Base-by-base conservation (phyloP, 2,329 filamentous ascomycete genomes). In the Aspergillus intermedius region DNA sequence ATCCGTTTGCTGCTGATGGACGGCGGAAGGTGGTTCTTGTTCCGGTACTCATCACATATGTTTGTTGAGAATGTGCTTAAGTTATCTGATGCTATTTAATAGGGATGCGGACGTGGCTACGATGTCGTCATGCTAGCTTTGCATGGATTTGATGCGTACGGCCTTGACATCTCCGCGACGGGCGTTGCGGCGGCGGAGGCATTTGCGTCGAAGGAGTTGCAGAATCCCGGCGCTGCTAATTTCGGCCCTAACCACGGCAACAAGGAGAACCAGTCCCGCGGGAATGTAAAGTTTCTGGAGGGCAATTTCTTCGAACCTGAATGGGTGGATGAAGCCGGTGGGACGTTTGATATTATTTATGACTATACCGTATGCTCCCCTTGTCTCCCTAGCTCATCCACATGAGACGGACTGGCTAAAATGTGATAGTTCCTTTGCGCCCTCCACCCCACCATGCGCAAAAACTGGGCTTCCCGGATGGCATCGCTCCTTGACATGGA, bases 321-420 rank as follows among this genome's bases (percentile, higher is more conserved):
- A 1, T 85, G 82, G 76, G 59, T 78, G 13, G 19, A 8, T 3
- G 3, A 34, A 63, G 69, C 34, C 65, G 69, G 19, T 60, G 54
- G 35, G 64, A 72, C 68, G 35, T 89, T 87, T 68, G 85, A 89
- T 69, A 63, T 84, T 41, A 76, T 83, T 43, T 83, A 77, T 63
- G 81, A 83, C 57, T 83, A 83, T 60, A 83, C 79, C 45, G 81
- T 83, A 69, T 55, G 73, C 17, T 49, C n/a, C 37, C 32, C 28
- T 10, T n/a, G 8, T 13, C 17, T 28, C 3, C 42, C 28, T 28
- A 59, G 17, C 3, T 19, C 3, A 19, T 15, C 13, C n/a, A 23
- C 5, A 23, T 28, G 25, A 37, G 32, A 19, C 17, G 17, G 17
- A 3, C 17, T 19, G 17, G 17, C 17, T 19, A 19, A 19, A 19